phyloP scores from a whole-genome alignment of 1,139 yeast species.

The Geotrichum reessii region DNA sequence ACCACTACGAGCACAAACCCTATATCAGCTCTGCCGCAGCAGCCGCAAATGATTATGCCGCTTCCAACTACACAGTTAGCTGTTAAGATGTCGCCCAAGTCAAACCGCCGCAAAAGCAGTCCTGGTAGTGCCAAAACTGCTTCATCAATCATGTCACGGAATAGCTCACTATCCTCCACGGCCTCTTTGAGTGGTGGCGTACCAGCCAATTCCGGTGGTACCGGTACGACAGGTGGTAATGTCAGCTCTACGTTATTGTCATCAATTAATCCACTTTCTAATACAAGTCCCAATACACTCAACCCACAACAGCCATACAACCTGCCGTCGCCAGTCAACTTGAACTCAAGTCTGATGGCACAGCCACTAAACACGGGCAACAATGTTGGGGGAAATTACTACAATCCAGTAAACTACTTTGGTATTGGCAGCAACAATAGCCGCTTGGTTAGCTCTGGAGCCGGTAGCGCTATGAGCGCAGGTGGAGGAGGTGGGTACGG shows the following conservation, averaged over 20 bases:
- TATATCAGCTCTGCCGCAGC: background rate
- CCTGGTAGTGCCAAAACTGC: background rate
- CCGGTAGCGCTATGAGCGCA: background rate
- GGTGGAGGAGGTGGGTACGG: background rate
- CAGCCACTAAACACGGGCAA: background rate
- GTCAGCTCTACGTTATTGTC: background rate
- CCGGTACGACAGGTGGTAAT: background rate
- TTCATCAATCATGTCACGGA: background rate
- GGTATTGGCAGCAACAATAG: background rate
- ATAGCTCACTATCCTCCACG: constrained; percentile 1
- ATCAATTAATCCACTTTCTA: constrained; percentile 3
- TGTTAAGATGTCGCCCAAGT: background rate
- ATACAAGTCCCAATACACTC: background rate
- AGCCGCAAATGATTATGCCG: constrained; percentile 5
- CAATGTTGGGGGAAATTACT: background rate
- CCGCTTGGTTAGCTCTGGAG: background rate
- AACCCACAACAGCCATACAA: constrained; percentile 1
- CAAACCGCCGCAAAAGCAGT: constrained; percentile 3
- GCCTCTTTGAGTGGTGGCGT: background rate
- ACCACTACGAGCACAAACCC: background rate
- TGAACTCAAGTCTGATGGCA: background rate
- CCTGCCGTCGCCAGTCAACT: constrained; percentile 8
- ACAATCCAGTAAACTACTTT: background rate
- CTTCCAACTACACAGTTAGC: background rate
- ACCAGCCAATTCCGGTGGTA: background rate